phyloP scores from a whole-genome alignment of 257 asterid genomes.

The Eustoma russellianum region DNA sequence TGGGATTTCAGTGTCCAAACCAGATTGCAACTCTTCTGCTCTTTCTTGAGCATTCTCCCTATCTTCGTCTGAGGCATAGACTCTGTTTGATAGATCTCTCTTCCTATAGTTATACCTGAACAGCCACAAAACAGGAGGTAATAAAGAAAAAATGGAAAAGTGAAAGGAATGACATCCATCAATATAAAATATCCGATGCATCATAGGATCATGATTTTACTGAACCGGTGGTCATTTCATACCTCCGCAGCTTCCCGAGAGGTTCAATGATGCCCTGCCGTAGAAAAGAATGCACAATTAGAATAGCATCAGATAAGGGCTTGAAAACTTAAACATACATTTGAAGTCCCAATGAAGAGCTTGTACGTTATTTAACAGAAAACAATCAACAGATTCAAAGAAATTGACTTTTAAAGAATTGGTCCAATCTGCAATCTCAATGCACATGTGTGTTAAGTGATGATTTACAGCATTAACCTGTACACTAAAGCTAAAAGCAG shows the following conservation, averaged over 20 bases:
- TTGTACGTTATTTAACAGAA: no score
- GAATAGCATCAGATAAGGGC: no score
- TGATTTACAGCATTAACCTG: no score
- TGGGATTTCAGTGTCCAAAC: constrained; percentile 28
- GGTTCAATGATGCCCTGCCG: constrained; percentile 47
- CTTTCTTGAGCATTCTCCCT: constrained; percentile 16
- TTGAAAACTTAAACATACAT: no score
- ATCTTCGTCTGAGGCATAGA: constrained; percentile 53
- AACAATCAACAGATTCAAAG: no score
- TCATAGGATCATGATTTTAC: background rate
- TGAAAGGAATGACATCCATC: background rate
- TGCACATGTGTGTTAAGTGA: no score
- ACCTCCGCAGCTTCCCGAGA: constrained; percentile 51
- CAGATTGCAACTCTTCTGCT: constrained; percentile 34
- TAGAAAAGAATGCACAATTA: constrained; percentile 8
- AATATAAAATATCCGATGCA: background rate
- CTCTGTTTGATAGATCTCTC: constrained; percentile 54
- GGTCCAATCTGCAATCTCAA: no score
- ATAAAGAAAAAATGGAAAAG: background rate
- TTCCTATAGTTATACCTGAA: constrained; percentile 25
- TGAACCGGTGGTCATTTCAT: background rate
- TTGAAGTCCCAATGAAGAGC: no score
- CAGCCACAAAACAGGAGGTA: constrained; percentile 1
- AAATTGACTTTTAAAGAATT: no score
- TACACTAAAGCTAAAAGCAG: no score